Percentiles rank a stretch among this genome's conserved stretches.
Evolutionary conservation across 106 monocot genomes (phyloP).

Genomic region (Phalaenopsis aphrodite): DNA sequence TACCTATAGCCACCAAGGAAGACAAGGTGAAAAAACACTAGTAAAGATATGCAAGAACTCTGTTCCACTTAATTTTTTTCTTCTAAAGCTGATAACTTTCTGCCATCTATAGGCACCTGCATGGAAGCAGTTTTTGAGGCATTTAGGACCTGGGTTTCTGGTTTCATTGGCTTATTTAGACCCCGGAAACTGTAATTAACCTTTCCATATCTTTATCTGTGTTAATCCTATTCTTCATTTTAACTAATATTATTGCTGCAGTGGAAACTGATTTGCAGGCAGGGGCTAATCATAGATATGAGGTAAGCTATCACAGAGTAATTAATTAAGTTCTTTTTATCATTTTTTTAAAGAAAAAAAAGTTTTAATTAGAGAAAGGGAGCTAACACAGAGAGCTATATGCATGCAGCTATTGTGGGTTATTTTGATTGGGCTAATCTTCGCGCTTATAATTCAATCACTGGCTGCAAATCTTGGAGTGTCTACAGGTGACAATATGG

Average conservation of each 20-base stretch:
- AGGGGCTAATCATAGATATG: constrained; percentile 57
- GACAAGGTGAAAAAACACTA: neutral
- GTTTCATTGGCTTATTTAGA: constrained; percentile 85
- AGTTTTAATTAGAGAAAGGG: neutral
- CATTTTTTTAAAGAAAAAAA: no score
- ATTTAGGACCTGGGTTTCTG: constrained; percentile 86
- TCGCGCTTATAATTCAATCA: constrained; percentile 76
- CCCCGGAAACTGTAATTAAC: constrained; percentile 60
- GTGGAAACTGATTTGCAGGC: constrained; percentile 79
- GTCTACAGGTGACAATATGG: constrained; percentile 45
- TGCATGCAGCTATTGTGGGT: constrained; percentile 64
- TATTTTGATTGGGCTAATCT: constrained; percentile 50
- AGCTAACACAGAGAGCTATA: neutral
- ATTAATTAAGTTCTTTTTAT: neutral
- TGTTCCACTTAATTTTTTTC: neutral
- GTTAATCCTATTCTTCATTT: neutral
- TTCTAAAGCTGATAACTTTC: neutral
- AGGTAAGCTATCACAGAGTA: constrained; percentile 21
- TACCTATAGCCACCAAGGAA: neutral
- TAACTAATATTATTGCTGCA: constrained; percentile 8
- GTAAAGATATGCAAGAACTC: neutral
- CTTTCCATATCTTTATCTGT: neutral
- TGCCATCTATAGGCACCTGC: neutral
- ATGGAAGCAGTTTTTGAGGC: constrained; percentile 64
- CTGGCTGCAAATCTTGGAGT: constrained; percentile 82